phyloP scores from a whole-genome alignment of 177 flowering plant species.

The Vitis hybrid region DNA sequence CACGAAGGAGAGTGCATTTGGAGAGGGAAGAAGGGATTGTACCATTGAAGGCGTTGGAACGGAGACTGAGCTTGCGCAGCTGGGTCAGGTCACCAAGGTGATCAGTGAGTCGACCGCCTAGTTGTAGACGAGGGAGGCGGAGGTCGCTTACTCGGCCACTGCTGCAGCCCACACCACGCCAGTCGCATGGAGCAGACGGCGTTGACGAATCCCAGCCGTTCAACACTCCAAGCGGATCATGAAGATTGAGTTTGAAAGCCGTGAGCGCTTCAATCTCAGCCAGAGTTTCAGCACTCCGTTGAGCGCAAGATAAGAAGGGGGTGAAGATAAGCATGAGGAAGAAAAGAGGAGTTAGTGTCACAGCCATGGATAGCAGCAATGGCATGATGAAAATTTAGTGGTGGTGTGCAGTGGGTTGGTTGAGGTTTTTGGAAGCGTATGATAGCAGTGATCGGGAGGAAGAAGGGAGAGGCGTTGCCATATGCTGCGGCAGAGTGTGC shows the following conservation, averaged over 20 bases:
- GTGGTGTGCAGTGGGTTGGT: conserved; percentile 10
- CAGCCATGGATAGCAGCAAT: conserved; percentile 5
- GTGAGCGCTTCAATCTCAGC: conserved; percentile 40
- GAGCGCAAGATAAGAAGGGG: conserved; percentile 5
- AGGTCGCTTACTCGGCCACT: conserved; percentile 57
- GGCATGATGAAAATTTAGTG: background rate
- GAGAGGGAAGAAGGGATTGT: conserved; percentile 61
- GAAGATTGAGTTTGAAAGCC: conserved; percentile 39
- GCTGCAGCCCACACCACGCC: conserved; percentile 83
- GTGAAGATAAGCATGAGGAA: conserved; percentile 7
- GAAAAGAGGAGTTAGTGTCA: conserved; percentile 7
- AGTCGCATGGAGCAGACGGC: conserved; percentile 75
- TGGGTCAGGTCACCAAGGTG: conserved; percentile 32
- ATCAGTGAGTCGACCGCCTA: conserved; percentile 51
- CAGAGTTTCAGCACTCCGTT: conserved; percentile 1
- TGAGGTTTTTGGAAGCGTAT: conserved; percentile 11
- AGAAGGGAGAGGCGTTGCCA: conserved; percentile 12
- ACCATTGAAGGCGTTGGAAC: conserved; percentile 15
- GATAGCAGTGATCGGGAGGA: conserved; percentile 19
- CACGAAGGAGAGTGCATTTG: conserved; percentile 51
- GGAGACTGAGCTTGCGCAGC: conserved; percentile 17
- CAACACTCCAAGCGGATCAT: conserved; percentile 55
- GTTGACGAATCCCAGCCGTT: conserved; percentile 50
- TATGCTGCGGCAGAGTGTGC: conserved; percentile 17
- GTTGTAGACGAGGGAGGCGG: conserved; percentile 73